These are phyloP conservation scores for Coemansia sp. DNA, from an alignment of 192 early-diverging fungal species.

Conservation along the genomic window DNA sequence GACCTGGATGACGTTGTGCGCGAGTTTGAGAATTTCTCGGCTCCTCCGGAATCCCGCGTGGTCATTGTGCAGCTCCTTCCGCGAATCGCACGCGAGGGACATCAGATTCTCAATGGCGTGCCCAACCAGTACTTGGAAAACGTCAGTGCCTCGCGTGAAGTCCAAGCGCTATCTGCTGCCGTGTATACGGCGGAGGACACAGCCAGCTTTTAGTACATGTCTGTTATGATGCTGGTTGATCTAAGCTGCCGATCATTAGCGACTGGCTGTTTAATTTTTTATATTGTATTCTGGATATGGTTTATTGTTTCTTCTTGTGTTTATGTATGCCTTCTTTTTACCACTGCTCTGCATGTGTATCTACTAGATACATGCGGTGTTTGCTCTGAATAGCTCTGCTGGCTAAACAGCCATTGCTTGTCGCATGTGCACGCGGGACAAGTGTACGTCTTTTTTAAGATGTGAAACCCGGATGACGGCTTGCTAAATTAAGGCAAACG, in stretches of 20 bases:
- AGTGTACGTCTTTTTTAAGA: no score
- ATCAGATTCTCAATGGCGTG: conserved; percentile 67
- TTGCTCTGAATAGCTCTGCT: no score
- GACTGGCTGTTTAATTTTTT: no score
- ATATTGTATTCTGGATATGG: no score
- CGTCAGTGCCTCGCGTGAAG: conserved; percentile 64
- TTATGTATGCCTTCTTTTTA: neutral
- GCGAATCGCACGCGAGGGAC: conserved; percentile 61
- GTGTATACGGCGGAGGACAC: conserved; percentile 66
- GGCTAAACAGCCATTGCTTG: no score
- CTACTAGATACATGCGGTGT: no score
- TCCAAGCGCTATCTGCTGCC: conserved; percentile 73
- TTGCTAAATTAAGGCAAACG: no score
- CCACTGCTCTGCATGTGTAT: neutral
- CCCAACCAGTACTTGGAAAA: conserved; percentile 72
- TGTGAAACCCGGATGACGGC: no score
- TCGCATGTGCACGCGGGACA: no score
- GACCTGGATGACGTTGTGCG: conserved; percentile 53
- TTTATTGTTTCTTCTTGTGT: neutral
- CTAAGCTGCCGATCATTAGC: no score
- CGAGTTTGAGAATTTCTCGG: conserved; percentile 57
- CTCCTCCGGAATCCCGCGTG: conserved; percentile 49
- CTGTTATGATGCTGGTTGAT: conserved; percentile 1
- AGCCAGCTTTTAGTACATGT: conserved; percentile 7
- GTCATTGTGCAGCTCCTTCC: conserved; percentile 64